These are phyloP conservation scores for Pulicaria dysenterica DNA, from an alignment of 129 eudicot genomes.

Conservation along the genomic window DNA sequence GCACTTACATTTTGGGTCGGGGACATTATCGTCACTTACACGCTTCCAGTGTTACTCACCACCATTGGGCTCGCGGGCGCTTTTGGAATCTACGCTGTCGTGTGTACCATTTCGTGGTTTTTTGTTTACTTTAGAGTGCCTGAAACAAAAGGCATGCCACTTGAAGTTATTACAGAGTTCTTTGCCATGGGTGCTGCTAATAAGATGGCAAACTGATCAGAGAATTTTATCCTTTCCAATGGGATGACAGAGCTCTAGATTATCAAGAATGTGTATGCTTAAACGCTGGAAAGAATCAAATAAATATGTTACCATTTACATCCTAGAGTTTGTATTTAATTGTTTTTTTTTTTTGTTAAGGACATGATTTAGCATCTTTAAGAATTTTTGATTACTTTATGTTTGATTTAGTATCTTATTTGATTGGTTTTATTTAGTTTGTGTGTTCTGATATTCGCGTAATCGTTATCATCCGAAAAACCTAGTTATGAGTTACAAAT, in stretches of 20 bases:
- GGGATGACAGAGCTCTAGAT: slow-evolving; percentile 13
- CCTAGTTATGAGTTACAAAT: too few relatives aligned
- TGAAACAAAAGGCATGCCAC: slow-evolving; percentile 98
- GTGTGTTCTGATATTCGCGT: too few relatives aligned
- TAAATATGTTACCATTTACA: slow-evolving; percentile 25
- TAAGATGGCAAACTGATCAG: slow-evolving; percentile 41
- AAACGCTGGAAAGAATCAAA: slow-evolving; percentile 14
- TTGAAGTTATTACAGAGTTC: slow-evolving; percentile 97
- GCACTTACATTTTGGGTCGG: slow-evolving; percentile 87
- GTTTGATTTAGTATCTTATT: neutral
- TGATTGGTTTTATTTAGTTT: neutral
- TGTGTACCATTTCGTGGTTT: slow-evolving; percentile 73
- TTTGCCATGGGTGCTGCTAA: slow-evolving; percentile 78
- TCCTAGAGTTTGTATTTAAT: slow-evolving; percentile 22
- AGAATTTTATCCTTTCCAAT: neutral
- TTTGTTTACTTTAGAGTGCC: slow-evolving; percentile 86
- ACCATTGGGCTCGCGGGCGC: slow-evolving; percentile 89
- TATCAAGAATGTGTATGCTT: slow-evolving; percentile 23
- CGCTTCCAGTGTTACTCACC: slow-evolving; percentile 79
- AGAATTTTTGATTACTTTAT: slow-evolving; percentile 9
- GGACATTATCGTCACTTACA: slow-evolving; percentile 82
- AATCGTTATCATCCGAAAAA: too few relatives aligned
- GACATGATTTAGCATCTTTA: slow-evolving; percentile 24
- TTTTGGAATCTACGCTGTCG: slow-evolving; percentile 74
- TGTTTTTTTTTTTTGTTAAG: neutral